Base-by-base conservation (phyloP, 2,329 filamentous ascomycete species). In the Aureobasidium musti region DNA sequence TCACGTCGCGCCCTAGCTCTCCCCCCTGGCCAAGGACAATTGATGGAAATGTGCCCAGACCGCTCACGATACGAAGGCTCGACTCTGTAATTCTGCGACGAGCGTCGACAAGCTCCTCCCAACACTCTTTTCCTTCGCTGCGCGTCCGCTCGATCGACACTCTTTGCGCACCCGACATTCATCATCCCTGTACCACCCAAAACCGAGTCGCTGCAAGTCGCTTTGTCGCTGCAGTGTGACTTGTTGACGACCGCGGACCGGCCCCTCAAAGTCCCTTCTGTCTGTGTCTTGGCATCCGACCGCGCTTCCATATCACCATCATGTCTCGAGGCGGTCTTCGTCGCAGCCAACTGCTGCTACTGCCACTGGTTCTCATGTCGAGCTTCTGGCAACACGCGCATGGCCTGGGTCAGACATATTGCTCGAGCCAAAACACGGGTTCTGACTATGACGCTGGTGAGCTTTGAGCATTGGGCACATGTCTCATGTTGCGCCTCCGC, bases 341-440 rank as follows among this genome's bases (percentile, higher is more conserved):
- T 35, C 26, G 23, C 68, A 21, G 60, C 67, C 57, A 37, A 19
- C 13, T 41, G 23, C 50, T 50, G 56, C 60, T 67, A 33, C 60
- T 69, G 65, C 37, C 65, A 28, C 63, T 67, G 14, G 52, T 57
- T 33, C 45, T 70, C 35, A 60, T 67, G 37, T 53, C 68, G 21
- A 43, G 35, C 67, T 37, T 63, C 64, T 41, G 57, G 64, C 39
- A 61, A 50, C 8, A 64, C 50, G 68, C 65, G 41, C 68, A 69
- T 53, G 73, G 68, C 19, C 70, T 77, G 33, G 71, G 74, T 14
- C 74, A 77, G 67, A 53, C 69, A 53, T 82, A 81, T 70, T 83
- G 81, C 72, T 82, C 81, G 7, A 76, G 72, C 47, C 73, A 81
- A 60, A 83, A 82, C 70, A 77, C 77, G 19, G 77, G 75, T 10